These are phyloP conservation scores for Forsythia viridissima DNA, from an alignment of 257 asterid species.

Conservation along the genomic window DNA sequence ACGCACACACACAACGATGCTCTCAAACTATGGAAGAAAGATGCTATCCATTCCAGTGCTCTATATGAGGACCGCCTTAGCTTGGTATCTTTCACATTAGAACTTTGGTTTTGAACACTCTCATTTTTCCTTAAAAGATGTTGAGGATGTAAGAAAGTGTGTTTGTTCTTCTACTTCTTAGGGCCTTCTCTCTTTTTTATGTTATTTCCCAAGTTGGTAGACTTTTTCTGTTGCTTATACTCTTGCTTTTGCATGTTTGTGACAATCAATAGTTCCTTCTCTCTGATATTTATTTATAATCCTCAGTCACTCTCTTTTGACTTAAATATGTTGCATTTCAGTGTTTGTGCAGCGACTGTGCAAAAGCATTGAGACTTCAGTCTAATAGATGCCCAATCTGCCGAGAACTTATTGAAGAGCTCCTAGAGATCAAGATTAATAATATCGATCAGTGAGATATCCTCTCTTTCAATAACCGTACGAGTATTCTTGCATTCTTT, in stretches of 20 bases:
- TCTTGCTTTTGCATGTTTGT: background rate
- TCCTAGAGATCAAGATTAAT: constrained; percentile 56
- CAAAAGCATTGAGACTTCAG: constrained; percentile 62
- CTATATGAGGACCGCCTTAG: background rate
- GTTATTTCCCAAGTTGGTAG: background rate
- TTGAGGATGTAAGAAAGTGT: background rate
- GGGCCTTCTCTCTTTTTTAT: background rate
- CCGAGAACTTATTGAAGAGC: constrained; percentile 57
- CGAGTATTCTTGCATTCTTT: constrained; percentile 14
- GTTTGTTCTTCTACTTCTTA: background rate
- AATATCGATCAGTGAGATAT: constrained; percentile 31
- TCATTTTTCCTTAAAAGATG: background rate
- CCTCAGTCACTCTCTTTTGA: constrained; percentile 1
- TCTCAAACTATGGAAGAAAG: background rate
- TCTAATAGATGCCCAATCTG: constrained; percentile 77
- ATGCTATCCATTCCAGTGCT: background rate
- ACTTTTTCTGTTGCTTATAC: constrained; percentile 2
- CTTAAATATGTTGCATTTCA: constrained; percentile 27
- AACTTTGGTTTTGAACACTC: background rate
- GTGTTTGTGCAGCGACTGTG: constrained; percentile 75
- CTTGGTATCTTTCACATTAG: background rate
- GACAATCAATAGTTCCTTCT: background rate
- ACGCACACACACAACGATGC: background rate
- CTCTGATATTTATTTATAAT: background rate
- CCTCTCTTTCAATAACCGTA: constrained; percentile 15